phyloP scores from a whole-genome alignment of 202 grass and related monocot species.

The Saccharum hybrid region DNA sequence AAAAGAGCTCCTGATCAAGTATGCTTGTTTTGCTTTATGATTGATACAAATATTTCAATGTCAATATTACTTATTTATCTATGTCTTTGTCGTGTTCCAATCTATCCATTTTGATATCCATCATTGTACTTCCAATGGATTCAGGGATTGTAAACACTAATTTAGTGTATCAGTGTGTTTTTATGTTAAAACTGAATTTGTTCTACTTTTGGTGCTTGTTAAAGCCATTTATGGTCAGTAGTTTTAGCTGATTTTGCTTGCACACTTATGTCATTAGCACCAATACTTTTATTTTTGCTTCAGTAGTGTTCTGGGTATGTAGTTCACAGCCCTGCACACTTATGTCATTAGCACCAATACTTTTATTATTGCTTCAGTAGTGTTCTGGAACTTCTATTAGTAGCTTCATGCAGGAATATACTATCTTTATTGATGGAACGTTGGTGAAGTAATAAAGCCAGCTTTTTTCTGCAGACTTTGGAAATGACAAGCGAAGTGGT shows the following conservation, averaged over 20 bases:
- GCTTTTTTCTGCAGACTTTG: conserved; percentile 64
- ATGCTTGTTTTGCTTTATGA: too few species aligned
- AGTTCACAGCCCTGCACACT: neutral
- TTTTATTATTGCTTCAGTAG: neutral
- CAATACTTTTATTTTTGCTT: neutral
- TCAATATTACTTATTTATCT: too few species aligned
- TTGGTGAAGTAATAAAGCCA: neutral
- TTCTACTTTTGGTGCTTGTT: neutral
- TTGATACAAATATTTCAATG: too few species aligned
- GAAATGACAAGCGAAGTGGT: conserved; percentile 81
- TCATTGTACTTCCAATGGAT: neutral
- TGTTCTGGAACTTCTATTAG: neutral
- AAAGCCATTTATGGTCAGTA: neutral
- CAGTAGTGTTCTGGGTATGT: too few species aligned
- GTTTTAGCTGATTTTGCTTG: neutral
- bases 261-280: neutral
- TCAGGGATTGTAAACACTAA: neutral
- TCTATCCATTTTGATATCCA: neutral
- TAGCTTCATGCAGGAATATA: neutral
- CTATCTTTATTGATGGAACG: neutral
- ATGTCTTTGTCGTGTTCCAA: too few species aligned
- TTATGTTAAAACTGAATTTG: neutral
- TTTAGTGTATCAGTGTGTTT: neutral
- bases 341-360: neutral
- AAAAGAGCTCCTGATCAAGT: too few species aligned